Percentiles rank a stretch among this genome's conserved stretches.
Conservation (phyloP, 2,329 filamentous ascomycete species). For the Xylaria sp. region DNA sequence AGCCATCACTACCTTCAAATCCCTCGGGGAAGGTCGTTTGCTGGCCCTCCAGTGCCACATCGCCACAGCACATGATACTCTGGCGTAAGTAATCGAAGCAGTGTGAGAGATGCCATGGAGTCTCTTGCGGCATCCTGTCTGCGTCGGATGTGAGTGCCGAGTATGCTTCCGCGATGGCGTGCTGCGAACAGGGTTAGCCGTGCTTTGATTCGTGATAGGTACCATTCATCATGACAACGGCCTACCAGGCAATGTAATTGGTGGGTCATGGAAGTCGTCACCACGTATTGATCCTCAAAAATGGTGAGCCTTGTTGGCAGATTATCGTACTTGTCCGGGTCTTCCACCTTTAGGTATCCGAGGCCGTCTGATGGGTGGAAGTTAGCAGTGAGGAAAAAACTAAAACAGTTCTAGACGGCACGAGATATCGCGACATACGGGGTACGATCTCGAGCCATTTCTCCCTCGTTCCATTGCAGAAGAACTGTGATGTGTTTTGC, state of each 20-base stretch:
- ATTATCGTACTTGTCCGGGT: conserved; percentile 51
- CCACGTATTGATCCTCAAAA: conserved; percentile 51
- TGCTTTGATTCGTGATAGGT: neutral
- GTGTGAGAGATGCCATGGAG: conserved; percentile 54
- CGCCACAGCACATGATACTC: conserved; percentile 47
- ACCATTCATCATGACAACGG: neutral
- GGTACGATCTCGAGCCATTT: conserved; percentile 56
- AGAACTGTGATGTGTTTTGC: conserved; percentile 55
- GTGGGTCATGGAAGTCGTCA: conserved; percentile 58
- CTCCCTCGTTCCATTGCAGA: conserved; percentile 48
- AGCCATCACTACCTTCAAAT: conserved; percentile 55
- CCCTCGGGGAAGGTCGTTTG: conserved; percentile 54
- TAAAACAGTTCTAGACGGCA: neutral
- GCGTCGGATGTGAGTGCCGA: conserved; percentile 49
- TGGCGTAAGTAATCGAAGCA: conserved; percentile 51
- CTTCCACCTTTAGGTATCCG: conserved; percentile 54
- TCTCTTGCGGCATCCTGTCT: conserved; percentile 47
- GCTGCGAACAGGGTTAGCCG: conserved; percentile 34
- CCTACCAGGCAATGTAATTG: conserved; percentile 57
- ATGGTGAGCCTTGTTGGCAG: conserved; percentile 52
- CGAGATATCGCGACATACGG: conserved; percentile 43
- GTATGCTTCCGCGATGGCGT: conserved; percentile 54
- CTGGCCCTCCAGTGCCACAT: conserved; percentile 51
- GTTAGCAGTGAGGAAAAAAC: conserved; percentile 3
- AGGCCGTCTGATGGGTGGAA: conserved; percentile 48